phyloP scores from a whole-genome alignment of 768 basidiomycete species.

The Naganishia friedmannii region DNA sequence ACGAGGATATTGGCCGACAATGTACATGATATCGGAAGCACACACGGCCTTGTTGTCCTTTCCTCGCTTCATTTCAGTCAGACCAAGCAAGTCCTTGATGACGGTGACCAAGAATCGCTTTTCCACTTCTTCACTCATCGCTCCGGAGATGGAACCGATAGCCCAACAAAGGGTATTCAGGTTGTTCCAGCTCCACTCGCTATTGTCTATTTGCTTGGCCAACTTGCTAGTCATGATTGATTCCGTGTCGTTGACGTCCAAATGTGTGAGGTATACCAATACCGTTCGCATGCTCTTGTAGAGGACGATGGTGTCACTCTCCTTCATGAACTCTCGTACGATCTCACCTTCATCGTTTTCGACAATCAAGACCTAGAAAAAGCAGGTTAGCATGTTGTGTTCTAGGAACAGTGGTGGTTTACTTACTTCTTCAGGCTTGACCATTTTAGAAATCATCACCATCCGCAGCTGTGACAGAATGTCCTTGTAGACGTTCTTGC shows the following conservation, averaged over 20 bases:
- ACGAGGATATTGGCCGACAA: slow-evolving; percentile 97
- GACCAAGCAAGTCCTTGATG: slow-evolving; percentile 94
- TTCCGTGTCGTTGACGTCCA: slow-evolving; percentile 94
- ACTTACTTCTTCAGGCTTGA: slow-evolving; percentile 93
- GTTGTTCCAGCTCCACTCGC: slow-evolving; percentile 99
- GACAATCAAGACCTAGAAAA: slow-evolving; percentile 80
- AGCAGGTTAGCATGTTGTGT: not conserved
- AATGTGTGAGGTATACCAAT: slow-evolving; percentile 92
- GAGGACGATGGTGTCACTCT: slow-evolving; percentile 93
- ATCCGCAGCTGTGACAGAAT: slow-evolving; percentile 88
- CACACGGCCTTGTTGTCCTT: slow-evolving; percentile 99
- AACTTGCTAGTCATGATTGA: slow-evolving; percentile 96
- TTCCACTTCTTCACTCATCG: slow-evolving; percentile 99
- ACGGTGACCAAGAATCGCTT: slow-evolving; percentile 98
- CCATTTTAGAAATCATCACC: slow-evolving; percentile 98
- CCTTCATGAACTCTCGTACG: slow-evolving; percentile 97
- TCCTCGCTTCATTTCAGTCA: slow-evolving; percentile 96
- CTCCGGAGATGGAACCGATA: slow-evolving; percentile 96
- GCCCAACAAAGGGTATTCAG: slow-evolving; percentile 99
- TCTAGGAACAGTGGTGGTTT: not conserved
- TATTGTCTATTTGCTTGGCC: slow-evolving; percentile 88
- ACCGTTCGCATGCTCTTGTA: slow-evolving; percentile 99
- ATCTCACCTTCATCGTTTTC: slow-evolving; percentile 99
- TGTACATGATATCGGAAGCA: slow-evolving; percentile 65
- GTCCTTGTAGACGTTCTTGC: slow-evolving; percentile 94